Conservation (phyloP, 192 early-diverging fungal genomes). For the Coemansia asiatica region DNA sequence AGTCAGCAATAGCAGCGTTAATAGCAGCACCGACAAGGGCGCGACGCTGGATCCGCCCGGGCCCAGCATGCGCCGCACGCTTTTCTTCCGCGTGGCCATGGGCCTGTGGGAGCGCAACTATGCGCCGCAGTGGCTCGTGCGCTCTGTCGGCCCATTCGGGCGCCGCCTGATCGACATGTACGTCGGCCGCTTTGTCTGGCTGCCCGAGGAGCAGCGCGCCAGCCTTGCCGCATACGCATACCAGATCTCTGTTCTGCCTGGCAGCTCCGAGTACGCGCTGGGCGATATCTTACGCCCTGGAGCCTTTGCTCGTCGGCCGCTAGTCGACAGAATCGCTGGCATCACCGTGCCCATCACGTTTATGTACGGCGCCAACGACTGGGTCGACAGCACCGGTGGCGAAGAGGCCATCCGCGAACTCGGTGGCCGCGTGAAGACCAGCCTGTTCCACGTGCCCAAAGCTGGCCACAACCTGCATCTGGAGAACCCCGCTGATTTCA, state of each 20-base stretch:
- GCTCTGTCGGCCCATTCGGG: conserved; percentile 76
- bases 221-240: conserved; percentile 79
- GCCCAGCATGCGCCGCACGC: conserved; percentile 41
- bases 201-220: conserved; percentile 65
- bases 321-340: conserved; percentile 62
- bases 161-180: conserved; percentile 58
- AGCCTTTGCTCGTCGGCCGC: conserved; percentile 76
- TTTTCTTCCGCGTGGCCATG: conserved; percentile 33
- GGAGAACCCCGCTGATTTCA: conserved; percentile 78
- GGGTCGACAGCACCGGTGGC: conserved; percentile 85
- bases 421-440: conserved; percentile 51
- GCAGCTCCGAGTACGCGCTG: conserved; percentile 83
- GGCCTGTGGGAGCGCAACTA: conserved; percentile 76
- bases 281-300: conserved; percentile 74
- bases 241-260: conserved; percentile 73
- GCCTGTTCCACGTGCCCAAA: conserved; percentile 52
- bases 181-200: conserved; percentile 63
- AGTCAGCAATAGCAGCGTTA: neutral
- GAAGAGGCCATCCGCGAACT: conserved; percentile 61
- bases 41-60: conserved; percentile 3
- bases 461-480: conserved; percentile 86
- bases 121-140: conserved; percentile 78
- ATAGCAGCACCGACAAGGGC: too few relatives aligned
- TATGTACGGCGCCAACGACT: conserved; percentile 79
- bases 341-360: conserved; percentile 76